Evolutionary conservation across 441 rosid genomes (phyloP).

Genomic region (Omphalea diandra): DNA sequence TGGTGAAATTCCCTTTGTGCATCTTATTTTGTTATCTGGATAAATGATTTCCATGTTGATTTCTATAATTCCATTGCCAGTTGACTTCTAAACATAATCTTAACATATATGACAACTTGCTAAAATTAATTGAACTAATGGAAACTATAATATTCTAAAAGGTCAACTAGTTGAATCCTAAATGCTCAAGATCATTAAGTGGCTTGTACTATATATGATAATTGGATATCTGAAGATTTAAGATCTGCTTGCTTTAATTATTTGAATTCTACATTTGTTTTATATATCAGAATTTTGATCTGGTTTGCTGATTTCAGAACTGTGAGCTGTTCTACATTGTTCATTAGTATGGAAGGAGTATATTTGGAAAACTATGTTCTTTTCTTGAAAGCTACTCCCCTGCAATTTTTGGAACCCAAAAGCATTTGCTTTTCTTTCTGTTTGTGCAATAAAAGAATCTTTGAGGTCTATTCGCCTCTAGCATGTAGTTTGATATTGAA

Average conservation of each 20-base stretch:
- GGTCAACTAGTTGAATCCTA: not conserved
- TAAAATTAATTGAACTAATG: not conserved
- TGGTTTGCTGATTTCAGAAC: not conserved
- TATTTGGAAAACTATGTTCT: not conserved
- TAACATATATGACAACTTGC: not conserved
- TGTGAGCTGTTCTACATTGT: not conserved
- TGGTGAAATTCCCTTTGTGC: not conserved
- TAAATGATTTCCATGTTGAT: not conserved
- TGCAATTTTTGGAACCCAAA: too few relatives aligned
- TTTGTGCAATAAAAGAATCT: not conserved
- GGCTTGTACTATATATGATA: not conserved
- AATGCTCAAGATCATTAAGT: not conserved
- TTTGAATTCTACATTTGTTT: too few relatives aligned
- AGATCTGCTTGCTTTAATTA: not conserved
- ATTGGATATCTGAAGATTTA: not conserved
- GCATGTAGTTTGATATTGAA: not conserved
- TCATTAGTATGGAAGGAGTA: not conserved
- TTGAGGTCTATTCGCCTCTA: not conserved
- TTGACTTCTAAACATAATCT: constrained; percentile 4
- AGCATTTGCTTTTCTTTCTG: too few relatives aligned
- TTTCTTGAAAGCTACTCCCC: too few relatives aligned
- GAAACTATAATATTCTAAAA: not conserved
- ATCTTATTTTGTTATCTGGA: not conserved
- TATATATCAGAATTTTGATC: not conserved
- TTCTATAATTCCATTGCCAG: not conserved